phyloP scores from a whole-genome alignment of 2,329 filamentous ascomycete genomes.

The Neonectria magnoliae region DNA sequence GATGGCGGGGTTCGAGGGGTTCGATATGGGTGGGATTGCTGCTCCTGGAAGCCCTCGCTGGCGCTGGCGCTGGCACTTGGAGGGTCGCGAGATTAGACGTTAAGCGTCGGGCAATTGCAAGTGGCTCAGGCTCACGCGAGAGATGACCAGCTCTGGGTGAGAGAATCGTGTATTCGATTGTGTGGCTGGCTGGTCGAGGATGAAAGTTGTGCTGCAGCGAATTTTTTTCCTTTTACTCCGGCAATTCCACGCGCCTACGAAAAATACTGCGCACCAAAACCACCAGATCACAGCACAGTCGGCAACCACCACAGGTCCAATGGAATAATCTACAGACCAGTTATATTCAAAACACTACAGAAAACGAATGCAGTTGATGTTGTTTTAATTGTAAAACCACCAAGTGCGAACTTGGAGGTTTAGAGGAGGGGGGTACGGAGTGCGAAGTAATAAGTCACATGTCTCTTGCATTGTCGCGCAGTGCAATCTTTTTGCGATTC shows the following conservation, averaged over 20 bases:
- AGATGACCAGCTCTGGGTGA: conserved; percentile 34
- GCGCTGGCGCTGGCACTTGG: conserved; percentile 7
- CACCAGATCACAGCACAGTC: too few species aligned
- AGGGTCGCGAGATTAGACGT: neutral
- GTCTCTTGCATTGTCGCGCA: too few species aligned
- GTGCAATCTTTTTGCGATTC: too few species aligned
- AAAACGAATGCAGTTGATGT: too few species aligned
- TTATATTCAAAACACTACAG: too few species aligned
- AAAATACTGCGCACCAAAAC: neutral
- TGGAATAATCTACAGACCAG: too few species aligned
- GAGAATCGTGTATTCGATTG: conserved; percentile 9
- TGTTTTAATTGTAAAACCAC: too few species aligned
- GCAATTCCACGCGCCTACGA: neutral
- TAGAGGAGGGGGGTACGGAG: too few species aligned
- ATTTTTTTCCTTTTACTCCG: conserved; percentile 18
- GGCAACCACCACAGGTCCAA: too few species aligned
- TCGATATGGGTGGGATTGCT: conserved; percentile 11
- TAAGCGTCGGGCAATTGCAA: conserved; percentile 17
- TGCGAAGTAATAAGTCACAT: too few species aligned
- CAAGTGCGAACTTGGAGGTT: too few species aligned
- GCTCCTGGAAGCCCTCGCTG: conserved; percentile 7
- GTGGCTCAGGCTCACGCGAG: conserved; percentile 30
- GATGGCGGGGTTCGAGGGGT: conserved; percentile 18
- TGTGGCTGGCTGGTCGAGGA: conserved; percentile 23
- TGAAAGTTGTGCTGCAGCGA: conserved; percentile 13